phyloP scores from a whole-genome alignment of 2,329 filamentous ascomycete genomes.

The Fusarium phyllophilum region DNA sequence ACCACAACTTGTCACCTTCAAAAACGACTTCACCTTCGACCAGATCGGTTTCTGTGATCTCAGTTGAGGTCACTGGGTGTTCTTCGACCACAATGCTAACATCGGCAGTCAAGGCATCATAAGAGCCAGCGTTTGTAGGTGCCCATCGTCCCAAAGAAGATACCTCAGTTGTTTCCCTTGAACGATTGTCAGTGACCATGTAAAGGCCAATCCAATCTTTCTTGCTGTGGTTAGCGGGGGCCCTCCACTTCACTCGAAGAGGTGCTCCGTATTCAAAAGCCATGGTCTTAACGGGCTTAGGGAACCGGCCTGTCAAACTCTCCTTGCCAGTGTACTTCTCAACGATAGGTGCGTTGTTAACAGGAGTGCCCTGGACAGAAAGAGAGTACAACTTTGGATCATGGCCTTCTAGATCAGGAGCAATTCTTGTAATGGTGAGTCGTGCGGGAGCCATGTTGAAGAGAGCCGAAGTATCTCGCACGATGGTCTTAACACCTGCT shows the following conservation, averaged over 20 bases:
- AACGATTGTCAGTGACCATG: conserved; percentile 93
- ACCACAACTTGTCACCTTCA: conserved; percentile 93
- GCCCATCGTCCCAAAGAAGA: conserved; percentile 91
- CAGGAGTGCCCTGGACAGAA: conserved; percentile 73
- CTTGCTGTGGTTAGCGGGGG: conserved; percentile 85
- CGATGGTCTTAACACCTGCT: conserved; percentile 84
- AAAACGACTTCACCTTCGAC: conserved; percentile 87
- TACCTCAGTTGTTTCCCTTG: conserved; percentile 83
- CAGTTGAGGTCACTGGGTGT: conserved; percentile 62
- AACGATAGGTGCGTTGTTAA: conserved; percentile 58
- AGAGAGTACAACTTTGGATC: conserved; percentile 85
- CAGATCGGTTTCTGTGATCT: conserved; percentile 66
- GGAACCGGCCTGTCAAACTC: conserved; percentile 73
- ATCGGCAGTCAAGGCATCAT: conserved; percentile 79
- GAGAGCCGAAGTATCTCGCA: conserved; percentile 85
- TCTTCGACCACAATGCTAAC: conserved; percentile 79
- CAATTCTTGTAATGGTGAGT: conserved; percentile 81
- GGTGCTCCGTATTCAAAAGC: conserved; percentile 90
- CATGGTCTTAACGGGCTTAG: conserved; percentile 77
- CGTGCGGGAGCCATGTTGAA: conserved; percentile 91
- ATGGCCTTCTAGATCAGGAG: conserved; percentile 81
- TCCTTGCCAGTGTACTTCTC: conserved; percentile 78
- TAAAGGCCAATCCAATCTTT: conserved; percentile 97
- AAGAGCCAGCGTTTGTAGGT: conserved; percentile 79
- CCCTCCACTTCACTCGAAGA: conserved; percentile 89